phyloP scores from a whole-genome alignment of 1,284 basidiomycete species.

The Hemileia vastatrix region DNA sequence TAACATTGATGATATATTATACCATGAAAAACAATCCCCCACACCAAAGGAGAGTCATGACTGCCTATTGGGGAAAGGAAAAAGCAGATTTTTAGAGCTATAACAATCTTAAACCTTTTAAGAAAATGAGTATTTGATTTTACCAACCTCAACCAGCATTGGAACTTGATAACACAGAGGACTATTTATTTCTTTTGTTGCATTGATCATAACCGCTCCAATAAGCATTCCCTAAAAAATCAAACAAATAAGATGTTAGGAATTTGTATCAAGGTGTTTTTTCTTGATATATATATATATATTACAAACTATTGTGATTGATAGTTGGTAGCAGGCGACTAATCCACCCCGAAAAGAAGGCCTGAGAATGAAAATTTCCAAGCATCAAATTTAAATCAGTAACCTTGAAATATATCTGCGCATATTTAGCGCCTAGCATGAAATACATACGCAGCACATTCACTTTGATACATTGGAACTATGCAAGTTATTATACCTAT shows the following conservation, averaged over 20 bases:
- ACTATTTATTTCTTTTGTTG: neutral
- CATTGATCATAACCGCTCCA: neutral
- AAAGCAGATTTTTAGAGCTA: too few species aligned
- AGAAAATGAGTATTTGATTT: neutral
- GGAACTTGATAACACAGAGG: neutral
- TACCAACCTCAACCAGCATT: neutral
- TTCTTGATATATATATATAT: too few species aligned
- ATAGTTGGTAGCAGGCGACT: neutral
- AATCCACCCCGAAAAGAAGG: neutral
- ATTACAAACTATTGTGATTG: too few species aligned
- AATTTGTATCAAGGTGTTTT: neutral
- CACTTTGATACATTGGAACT: constrained; percentile 1
- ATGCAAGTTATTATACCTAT: neutral
- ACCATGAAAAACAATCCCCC: too few species aligned
- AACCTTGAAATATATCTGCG: neutral
- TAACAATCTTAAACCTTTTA: too few species aligned
- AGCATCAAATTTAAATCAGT: neutral
- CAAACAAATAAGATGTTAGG: neutral
- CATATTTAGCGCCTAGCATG: neutral
- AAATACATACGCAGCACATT: constrained; percentile 3
- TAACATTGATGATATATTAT: too few species aligned
- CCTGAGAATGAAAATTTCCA: neutral
- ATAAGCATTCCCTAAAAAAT: neutral
- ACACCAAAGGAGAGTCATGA: too few species aligned
- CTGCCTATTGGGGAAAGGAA: too few species aligned